These are phyloP conservation scores for Gliomastix tumulicola DNA, from an alignment of 2,329 filamentous ascomycete species.

Conservation along the genomic window DNA sequence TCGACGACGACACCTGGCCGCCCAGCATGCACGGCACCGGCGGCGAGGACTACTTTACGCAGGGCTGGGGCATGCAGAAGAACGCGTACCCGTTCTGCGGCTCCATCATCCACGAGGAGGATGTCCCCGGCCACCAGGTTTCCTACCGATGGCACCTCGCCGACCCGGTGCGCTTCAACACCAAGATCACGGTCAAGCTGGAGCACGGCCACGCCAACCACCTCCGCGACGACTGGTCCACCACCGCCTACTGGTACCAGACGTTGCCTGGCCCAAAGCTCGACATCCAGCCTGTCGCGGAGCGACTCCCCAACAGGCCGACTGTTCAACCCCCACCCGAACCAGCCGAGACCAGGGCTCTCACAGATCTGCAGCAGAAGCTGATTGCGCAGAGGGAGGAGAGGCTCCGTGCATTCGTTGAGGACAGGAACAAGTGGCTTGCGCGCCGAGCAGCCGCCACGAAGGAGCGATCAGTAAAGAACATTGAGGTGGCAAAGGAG, in stretches of 20 bases:
- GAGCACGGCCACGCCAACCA: constrained; percentile 22
- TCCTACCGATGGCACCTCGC: constrained; percentile 23
- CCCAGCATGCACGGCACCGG: constrained; percentile 24
- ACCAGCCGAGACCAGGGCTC: background rate
- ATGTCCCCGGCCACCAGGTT: constrained; percentile 20
- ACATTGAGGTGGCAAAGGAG: constrained; percentile 16
- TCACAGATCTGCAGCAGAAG: background rate
- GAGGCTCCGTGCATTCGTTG: constrained; percentile 12
- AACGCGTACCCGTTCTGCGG: constrained; percentile 22
- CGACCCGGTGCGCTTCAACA: constrained; percentile 22
- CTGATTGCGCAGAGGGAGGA: constrained; percentile 9
- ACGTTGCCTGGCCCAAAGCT: constrained; percentile 19
- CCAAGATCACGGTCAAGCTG: constrained; percentile 16
- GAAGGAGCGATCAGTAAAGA: constrained; percentile 10
- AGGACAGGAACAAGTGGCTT: constrained; percentile 14
- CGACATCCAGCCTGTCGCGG: constrained; percentile 15
- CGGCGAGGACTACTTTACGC: constrained; percentile 22
- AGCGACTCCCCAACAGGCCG: constrained; percentile 8
- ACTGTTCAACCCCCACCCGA: too few species aligned
- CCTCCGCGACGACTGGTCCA: constrained; percentile 20
- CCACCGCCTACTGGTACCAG: constrained; percentile 23
- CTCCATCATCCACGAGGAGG: constrained; percentile 23
- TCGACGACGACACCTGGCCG: constrained; percentile 24
- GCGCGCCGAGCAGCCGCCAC: constrained; percentile 12
- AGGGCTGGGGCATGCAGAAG: constrained; percentile 27